Base-by-base conservation (phyloP, 768 basidiomycete genomes). In the Flagelloscypha sp. region DNA sequence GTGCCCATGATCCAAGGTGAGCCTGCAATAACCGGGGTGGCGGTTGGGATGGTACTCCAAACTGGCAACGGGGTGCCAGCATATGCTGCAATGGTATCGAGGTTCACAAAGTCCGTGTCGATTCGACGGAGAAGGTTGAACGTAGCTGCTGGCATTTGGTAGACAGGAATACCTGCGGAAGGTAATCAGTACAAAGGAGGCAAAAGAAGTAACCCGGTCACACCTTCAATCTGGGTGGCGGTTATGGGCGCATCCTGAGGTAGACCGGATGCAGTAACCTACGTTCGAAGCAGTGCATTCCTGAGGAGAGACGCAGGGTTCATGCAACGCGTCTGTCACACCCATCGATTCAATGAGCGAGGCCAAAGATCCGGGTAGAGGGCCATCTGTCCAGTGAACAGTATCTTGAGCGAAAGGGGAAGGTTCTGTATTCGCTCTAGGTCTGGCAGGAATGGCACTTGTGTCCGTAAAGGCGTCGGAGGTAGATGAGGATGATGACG, bases 91-190 rank as follows among this genome's bases (percentile, higher is more conserved):
- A 83, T 70, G 15, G 73, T 66, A 27, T 78, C 69, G 30, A 84
- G 63, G 52, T 85, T 81, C 47, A 85, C 81, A 45, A 80, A 85
- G 48, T 83, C 80, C 22, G 81, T 81, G 57, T 85, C 83, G 36
- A 84, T 75, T 44, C 84, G 76, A 46, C 84, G 75, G 43, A 84
- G 57, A 30, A 85, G 62, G 21, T 68, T 59, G 33, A 63, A 62
- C 6, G 66, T 54, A 25, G 72, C 75, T 7, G 84, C 65, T 34
- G 59, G 63, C 55, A 76, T 80, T 50, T 80, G 79, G 55, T 84
- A 85, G 33, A 85, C 81, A 24, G 79, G 72, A 37, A 85, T 78
- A 45, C 76, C 83, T 85, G 48, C 5, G 12, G 40, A 33, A 16
- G 21, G 41, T 30, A 16, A 35, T 49, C 24, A 42, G 52, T 45